Evolutionary conservation across 371 early-diverging fungal species (phyloP).

Genomic region (Apophysomyces trapeziformis): DNA sequence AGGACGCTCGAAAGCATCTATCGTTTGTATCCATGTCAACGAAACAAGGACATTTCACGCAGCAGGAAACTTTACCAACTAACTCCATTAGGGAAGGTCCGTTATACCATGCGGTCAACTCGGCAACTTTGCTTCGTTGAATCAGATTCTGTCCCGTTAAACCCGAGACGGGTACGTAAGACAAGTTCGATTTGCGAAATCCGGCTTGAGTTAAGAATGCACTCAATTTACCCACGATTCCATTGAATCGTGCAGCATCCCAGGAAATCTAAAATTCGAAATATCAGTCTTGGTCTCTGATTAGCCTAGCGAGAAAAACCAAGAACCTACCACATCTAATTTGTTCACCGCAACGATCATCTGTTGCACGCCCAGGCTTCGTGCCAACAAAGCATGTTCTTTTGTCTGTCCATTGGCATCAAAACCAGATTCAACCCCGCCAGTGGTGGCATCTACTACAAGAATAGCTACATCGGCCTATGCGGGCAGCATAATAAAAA

Average conservation of each 20-base stretch:
- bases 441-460: slow-evolving; percentile 90
- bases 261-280: slow-evolving; percentile 62
- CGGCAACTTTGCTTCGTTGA: slow-evolving; percentile 39
- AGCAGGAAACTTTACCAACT: slow-evolving; percentile 47
- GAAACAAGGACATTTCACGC: not conserved
- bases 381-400: slow-evolving; percentile 92
- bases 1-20: slow-evolving; percentile 77
- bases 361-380: slow-evolving; percentile 88
- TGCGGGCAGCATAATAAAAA: not conserved
- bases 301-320: slow-evolving; percentile 3
- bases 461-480: slow-evolving; percentile 94
- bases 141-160: slow-evolving; percentile 86
- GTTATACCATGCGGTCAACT: slow-evolving; percentile 68
- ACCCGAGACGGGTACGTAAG: slow-evolving; percentile 89
- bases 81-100: slow-evolving; percentile 68
- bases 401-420: slow-evolving; percentile 96
- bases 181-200: slow-evolving; percentile 71
- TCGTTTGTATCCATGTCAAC: slow-evolving; percentile 10
- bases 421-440: slow-evolving; percentile 98
- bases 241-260: slow-evolving; percentile 75
- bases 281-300: not conserved
- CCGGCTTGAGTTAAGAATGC: slow-evolving; percentile 77
- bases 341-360: slow-evolving; percentile 94
- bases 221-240: slow-evolving; percentile 68
- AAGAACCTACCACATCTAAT: slow-evolving; percentile 70